A percentile compares a stretch with the other conserved stretches of the same genome.
Conservation (phyloP, 164 flowering plant genomes). For the Echeveria elegans region DNA sequence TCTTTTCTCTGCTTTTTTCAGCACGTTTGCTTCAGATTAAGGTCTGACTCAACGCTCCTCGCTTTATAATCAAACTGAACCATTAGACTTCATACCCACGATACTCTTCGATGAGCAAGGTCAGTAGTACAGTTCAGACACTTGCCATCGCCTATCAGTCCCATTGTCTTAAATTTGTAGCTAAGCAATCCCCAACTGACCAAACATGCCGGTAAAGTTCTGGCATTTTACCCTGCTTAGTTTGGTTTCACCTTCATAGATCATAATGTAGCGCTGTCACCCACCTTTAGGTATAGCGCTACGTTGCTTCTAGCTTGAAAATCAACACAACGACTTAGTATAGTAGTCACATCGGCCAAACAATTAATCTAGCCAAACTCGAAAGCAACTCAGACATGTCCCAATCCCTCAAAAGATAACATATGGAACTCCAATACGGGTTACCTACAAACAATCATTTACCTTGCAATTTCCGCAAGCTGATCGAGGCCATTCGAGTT, state of each 20-base stretch:
- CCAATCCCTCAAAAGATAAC: too few species aligned
- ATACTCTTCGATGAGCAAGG: background rate
- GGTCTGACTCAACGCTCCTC: background rate
- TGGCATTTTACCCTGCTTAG: too few species aligned
- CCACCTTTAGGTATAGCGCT: conserved; percentile 10
- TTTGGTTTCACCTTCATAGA: background rate
- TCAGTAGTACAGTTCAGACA: background rate
- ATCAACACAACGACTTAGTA: too few species aligned
- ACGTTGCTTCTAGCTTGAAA: conserved; percentile 30
- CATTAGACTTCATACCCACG: background rate
- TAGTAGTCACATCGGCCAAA: too few species aligned
- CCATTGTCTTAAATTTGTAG: background rate
- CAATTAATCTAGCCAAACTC: too few species aligned
- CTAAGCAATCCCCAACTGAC: background rate
- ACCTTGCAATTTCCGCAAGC: too few species aligned
- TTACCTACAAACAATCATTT: too few species aligned
- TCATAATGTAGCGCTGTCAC: too few species aligned
- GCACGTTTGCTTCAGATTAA: background rate
- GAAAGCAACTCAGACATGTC: too few species aligned
- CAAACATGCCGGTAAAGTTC: background rate
- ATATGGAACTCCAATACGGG: too few species aligned
- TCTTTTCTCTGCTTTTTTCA: background rate
- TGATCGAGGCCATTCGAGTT: too few species aligned
- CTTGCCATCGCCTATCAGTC: too few species aligned
- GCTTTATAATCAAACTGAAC: background rate